These are phyloP conservation scores for Sungouiozyma intestinalis DNA, from an alignment of 805 yeast species.

Conservation along the genomic window DNA sequence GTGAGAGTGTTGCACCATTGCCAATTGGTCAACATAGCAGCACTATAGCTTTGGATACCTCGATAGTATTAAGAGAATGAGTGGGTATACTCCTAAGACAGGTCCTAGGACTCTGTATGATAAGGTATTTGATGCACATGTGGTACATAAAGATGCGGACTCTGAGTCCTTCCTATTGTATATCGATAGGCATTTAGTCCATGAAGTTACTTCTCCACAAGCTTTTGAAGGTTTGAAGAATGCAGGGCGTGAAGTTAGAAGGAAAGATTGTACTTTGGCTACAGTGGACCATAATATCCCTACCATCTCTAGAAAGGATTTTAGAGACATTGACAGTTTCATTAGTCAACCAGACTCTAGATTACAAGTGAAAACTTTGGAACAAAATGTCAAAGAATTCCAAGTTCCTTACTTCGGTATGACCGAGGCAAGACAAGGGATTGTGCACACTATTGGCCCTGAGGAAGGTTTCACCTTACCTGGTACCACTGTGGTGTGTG, in stretches of 20 bases:
- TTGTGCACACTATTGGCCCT: slow-evolving; percentile 97
- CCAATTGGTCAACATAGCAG: too few relatives aligned
- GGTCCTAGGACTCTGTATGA: slow-evolving; percentile 78
- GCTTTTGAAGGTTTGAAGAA: slow-evolving; percentile 91
- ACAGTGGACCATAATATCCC: slow-evolving; percentile 98
- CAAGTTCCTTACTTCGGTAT: slow-evolving; percentile 89
- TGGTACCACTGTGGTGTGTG: slow-evolving; percentile 98
- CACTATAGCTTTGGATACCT: too few relatives aligned
- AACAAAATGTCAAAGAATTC: slow-evolving; percentile 83
- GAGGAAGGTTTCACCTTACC: slow-evolving; percentile 98
- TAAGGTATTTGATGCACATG: slow-evolving; percentile 90
- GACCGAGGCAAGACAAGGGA: slow-evolving; percentile 92
- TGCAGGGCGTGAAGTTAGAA: slow-evolving; percentile 83
- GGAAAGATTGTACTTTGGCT: slow-evolving; percentile 86
- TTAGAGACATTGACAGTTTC: slow-evolving; percentile 64
- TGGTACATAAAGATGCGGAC: slow-evolving; percentile 73
- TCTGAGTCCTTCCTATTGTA: slow-evolving; percentile 78
- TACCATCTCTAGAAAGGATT: slow-evolving; percentile 72
- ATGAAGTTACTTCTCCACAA: slow-evolving; percentile 98
- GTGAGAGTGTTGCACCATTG: not conserved
- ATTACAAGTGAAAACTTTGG: slow-evolving; percentile 84
- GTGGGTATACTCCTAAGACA: slow-evolving; percentile 23
- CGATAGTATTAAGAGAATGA: slow-evolving; percentile 10
- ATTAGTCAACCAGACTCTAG: slow-evolving; percentile 87
- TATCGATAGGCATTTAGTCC: slow-evolving; percentile 95